phyloP scores from a whole-genome alignment of 2,329 filamentous ascomycete species.

The Cordyceps tenuipes region DNA sequence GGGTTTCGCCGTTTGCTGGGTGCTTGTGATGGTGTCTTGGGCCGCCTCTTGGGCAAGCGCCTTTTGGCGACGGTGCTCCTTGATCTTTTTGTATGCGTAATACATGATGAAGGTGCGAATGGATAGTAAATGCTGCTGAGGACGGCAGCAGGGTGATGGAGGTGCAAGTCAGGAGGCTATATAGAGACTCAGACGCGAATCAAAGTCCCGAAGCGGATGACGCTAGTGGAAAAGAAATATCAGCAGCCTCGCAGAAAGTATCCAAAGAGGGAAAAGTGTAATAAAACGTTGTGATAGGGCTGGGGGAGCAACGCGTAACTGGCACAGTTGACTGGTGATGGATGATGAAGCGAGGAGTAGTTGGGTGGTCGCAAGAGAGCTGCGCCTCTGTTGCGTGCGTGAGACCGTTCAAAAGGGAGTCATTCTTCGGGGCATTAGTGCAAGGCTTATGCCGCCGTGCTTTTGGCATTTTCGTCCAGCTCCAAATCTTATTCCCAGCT shows the following conservation, averaged over 20 bases:
- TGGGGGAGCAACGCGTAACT: background rate
- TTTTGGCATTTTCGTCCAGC: background rate
- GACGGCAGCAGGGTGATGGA: background rate
- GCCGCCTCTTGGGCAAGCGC: background rate
- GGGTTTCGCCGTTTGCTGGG: background rate
- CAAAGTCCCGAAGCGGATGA: background rate
- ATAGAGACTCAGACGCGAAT: background rate
- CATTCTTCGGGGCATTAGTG: too few species aligned
- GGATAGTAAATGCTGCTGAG: background rate
- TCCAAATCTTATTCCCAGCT: background rate
- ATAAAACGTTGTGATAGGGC: background rate
- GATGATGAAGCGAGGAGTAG: background rate
- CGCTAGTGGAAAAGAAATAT: background rate
- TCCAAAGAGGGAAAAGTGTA: background rate
- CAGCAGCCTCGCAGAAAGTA: background rate
- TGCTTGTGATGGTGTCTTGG: background rate
- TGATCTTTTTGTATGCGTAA: constrained; percentile 8
- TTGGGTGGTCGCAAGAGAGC: background rate
- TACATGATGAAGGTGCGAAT: background rate
- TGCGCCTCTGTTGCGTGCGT: background rate
- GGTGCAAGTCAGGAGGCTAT: background rate
- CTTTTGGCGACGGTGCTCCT: constrained; percentile 9
- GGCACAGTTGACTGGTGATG: background rate
- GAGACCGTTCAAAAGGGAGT: background rate
- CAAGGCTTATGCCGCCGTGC: background rate